Conservation (phyloP, 768 basidiomycete species). For the Leccinellum rugosiceps region DNA sequence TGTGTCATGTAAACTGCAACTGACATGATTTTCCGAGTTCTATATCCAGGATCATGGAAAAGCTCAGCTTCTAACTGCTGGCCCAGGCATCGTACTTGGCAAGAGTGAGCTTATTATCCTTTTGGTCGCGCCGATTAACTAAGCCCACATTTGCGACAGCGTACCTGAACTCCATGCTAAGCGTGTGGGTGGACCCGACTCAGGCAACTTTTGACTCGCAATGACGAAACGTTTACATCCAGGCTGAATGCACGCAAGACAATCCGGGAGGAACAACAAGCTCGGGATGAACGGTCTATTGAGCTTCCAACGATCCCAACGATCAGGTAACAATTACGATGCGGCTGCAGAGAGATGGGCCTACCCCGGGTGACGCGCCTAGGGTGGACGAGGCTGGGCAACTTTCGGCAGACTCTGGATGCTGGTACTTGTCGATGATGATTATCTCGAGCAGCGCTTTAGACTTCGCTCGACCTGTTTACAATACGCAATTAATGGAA, state of each 20-base stretch:
- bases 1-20: too few species aligned
- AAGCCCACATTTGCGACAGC: slow-evolving; percentile 2
- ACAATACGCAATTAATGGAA: not conserved
- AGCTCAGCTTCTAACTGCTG: slow-evolving; percentile 5
- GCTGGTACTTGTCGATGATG: not conserved
- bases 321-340: not conserved
- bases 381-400: not conserved
- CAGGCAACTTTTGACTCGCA: not conserved
- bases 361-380: too few species aligned
- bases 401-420: not conserved
- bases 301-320: not conserved
- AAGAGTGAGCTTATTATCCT: slow-evolving; percentile 10
- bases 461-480: not conserved
- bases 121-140: not conserved
- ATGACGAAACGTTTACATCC: not conserved
- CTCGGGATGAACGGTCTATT: not conserved
- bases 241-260: slow-evolving; percentile 17
- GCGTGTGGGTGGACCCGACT: slow-evolving; percentile 16
- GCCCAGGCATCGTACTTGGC: slow-evolving; percentile 11
- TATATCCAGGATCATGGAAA: slow-evolving; percentile 4
- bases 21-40: slow-evolving; percentile 12
- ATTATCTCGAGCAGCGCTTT: not conserved
- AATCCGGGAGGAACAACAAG: slow-evolving; percentile 18
- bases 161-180: slow-evolving; percentile 23
- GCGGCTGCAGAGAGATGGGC: not conserved